Base-by-base conservation (phyloP, 202 grass and related monocot species). In the Schoenoplectus tabernaemontani region DNA sequence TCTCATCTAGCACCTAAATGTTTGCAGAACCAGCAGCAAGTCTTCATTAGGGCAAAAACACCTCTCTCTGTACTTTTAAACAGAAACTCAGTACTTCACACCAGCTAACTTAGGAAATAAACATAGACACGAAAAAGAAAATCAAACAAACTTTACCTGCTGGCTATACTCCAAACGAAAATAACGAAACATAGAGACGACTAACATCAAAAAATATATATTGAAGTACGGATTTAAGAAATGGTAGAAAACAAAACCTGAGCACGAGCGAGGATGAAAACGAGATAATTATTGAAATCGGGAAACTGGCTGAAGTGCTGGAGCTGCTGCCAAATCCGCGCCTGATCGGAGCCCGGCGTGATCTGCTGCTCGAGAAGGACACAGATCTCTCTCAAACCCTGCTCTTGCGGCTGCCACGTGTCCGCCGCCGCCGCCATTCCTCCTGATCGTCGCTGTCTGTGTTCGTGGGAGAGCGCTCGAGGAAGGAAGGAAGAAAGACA, bases 271-370 rank as follows among this genome's bases (percentile, higher is more conserved):
- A 98, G 89, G 83, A 98, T 89, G 86, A 92, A 98, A 66, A 88
- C 85, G 39, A 98, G 89, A 62, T 98, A 95, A 74, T 98, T 98
- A 72, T 98, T 98, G 88, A 98, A 98, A 81, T 98, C 95, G 57
- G 95, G 95, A 86, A 98, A 94, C 83, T 89, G 95, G 89, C 88
- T 90, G 79, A 86, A 91, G 69, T 92, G 95, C 83, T 98, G 95
- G 3, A 98, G 95, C 85, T 91, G 91, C 78, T 90, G 91, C 95
- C 88, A 95, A 89, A 92, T 95, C 78, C 81, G 86, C 3, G 89
- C 83, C 81, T 98, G 89, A 86, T 98, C 95, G 78, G 95, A 92
- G 82, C 82, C 90, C 51, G 95, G 89, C 69, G 95, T 94, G 91
- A 95, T 98, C 83, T 98, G 95, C 51, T 89, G 89, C 81, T 94